Evolutionary conservation across 345 rosid species (phyloP).

Genomic region (Bruguiera sexangula): DNA sequence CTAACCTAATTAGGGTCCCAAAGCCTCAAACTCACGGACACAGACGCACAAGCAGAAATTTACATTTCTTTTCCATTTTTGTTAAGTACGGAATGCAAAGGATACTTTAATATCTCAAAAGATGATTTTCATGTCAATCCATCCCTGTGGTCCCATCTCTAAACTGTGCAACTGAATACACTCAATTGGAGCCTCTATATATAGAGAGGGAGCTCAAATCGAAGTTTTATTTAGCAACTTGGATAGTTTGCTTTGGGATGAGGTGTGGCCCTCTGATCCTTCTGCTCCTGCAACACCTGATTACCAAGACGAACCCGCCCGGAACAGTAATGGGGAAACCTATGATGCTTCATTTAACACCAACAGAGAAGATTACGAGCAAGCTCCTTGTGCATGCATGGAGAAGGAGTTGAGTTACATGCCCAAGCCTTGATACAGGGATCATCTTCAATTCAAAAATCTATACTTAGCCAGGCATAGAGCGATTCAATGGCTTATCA

Average conservation of each 20-base stretch:
- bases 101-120: not conserved
- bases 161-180: not conserved
- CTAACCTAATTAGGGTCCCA: not conserved
- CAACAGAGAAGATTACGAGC: constrained; percentile 29
- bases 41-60: not conserved
- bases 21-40: not conserved
- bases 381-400: constrained; percentile 16
- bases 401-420: constrained; percentile 37
- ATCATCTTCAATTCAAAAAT: constrained; percentile 24
- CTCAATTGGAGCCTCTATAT: not conserved
- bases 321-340: not conserved
- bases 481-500: constrained; percentile 43
- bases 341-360: not conserved
- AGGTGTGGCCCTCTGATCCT: constrained; percentile 41
- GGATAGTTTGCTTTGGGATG: constrained; percentile 51
- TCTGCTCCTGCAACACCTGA: constrained; percentile 4
- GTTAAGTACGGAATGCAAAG: not conserved
- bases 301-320: not conserved
- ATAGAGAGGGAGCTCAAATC: not conserved
- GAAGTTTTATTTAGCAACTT: not conserved
- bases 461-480: constrained; percentile 25
- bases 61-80: not conserved
- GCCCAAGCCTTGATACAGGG: constrained; percentile 33
- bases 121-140: constrained; percentile 22
- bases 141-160: not conserved